Conservation (phyloP, 257 asterid species). For the Solanum rostratum region DNA sequence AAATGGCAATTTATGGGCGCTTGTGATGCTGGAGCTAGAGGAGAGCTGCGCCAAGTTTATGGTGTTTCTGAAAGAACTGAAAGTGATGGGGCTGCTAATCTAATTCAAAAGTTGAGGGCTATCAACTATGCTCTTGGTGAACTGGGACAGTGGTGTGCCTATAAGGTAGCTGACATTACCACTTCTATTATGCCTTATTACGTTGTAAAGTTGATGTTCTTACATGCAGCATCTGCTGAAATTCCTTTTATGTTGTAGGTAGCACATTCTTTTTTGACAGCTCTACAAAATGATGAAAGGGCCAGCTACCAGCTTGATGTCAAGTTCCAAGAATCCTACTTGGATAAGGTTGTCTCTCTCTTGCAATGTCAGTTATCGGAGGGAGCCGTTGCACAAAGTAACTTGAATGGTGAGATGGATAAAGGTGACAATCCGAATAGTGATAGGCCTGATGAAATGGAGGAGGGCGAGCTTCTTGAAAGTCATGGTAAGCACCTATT, state of each 20-base stretch:
- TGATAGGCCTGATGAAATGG: conserved; percentile 57
- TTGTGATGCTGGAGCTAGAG: conserved; percentile 97
- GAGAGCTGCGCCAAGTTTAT: conserved; percentile 84
- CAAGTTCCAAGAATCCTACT: conserved; percentile 94
- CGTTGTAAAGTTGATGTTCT: background rate
- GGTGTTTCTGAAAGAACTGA: conserved; percentile 99
- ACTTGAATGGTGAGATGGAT: conserved; percentile 21
- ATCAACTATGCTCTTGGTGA: conserved; percentile 96
- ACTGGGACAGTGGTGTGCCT: conserved; percentile 99
- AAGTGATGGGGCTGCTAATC: conserved; percentile 97
- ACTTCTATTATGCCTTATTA: background rate
- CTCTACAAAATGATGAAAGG: conserved; percentile 94
- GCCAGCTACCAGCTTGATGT: conserved; percentile 91
- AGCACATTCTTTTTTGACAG: conserved; percentile 76
- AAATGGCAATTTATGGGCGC: conserved; percentile 99
- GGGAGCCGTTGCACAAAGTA: conserved; percentile 69
- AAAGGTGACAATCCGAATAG: conserved; percentile 18
- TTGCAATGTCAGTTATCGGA: conserved; percentile 85
- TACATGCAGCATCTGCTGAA: background rate
- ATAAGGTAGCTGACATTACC: conserved; percentile 42
- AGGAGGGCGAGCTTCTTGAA: conserved; percentile 90
- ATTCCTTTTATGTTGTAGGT: conserved; percentile 41
- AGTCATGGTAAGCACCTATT: conserved; percentile 49
- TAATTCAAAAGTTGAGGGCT: conserved; percentile 94
- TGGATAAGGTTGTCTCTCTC: conserved; percentile 74